These are phyloP conservation scores for Dipteronia dyeriana DNA, from an alignment of 345 rosid species.

Conservation along the genomic window DNA sequence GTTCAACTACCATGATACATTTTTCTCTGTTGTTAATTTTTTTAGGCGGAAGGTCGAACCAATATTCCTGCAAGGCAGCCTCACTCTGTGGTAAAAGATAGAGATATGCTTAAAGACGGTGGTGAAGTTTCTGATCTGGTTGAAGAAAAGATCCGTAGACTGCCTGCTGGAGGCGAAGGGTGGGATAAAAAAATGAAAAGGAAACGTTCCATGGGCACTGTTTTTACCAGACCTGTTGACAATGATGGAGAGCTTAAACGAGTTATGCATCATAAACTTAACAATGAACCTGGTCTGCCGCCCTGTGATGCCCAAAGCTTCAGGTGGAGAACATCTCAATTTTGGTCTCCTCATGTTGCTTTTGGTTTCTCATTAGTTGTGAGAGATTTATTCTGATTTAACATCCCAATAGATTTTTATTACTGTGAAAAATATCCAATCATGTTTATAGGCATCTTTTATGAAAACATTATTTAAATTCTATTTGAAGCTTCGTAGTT, in stretches of 20 bases:
- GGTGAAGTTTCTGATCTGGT: slow-evolving; percentile 43
- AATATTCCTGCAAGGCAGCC: slow-evolving; percentile 37
- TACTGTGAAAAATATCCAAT: background rate
- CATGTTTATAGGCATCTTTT: background rate
- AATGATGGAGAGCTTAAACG: slow-evolving; percentile 47
- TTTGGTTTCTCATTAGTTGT: background rate
- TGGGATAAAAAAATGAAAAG: slow-evolving; percentile 63
- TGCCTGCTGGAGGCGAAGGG: slow-evolving; percentile 61
- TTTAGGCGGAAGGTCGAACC: slow-evolving; percentile 46
- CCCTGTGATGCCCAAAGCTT: slow-evolving; percentile 40
- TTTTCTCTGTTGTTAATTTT: slow-evolving; percentile 9
- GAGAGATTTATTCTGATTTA: background rate
- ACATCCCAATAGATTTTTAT: background rate
- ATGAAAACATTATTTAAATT: background rate
- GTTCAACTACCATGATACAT: background rate
- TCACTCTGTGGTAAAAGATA: slow-evolving; percentile 42
- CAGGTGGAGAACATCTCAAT: slow-evolving; percentile 35
- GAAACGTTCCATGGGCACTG: slow-evolving; percentile 51
- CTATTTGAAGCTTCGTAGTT: background rate
- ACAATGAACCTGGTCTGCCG: slow-evolving; percentile 40
- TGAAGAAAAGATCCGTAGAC: slow-evolving; percentile 51
- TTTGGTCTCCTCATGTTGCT: background rate
- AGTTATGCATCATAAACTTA: slow-evolving; percentile 39
- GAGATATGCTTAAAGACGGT: slow-evolving; percentile 42
- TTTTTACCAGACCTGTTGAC: slow-evolving; percentile 42